Evolutionary conservation across 2,329 filamentous ascomycete species (phyloP).

Genomic region (Aspergillus aculeatus): DNA sequence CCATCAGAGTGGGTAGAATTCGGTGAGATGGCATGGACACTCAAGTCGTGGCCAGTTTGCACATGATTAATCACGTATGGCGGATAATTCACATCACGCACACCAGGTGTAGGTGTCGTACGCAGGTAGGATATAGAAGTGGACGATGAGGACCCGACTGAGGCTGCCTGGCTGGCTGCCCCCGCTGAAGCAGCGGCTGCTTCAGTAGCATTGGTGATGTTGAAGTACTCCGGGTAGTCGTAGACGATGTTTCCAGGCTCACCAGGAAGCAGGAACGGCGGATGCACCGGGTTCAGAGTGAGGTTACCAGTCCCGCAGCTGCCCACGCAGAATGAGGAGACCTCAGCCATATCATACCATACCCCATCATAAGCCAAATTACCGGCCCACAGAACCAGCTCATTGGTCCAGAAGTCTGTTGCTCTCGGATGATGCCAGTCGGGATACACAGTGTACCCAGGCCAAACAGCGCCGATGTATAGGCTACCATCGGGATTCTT

Average conservation of each 20-base stretch:
- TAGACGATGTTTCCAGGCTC: conserved; percentile 61
- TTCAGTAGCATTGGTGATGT: conserved; percentile 66
- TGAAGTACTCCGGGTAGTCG: conserved; percentile 68
- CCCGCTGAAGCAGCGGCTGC: conserved; percentile 59
- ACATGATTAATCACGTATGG: conserved; percentile 75
- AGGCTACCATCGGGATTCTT: conserved; percentile 55
- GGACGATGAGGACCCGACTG: conserved; percentile 27
- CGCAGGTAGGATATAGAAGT: conserved; percentile 52
- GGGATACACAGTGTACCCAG: conserved; percentile 60
- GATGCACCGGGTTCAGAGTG: conserved; percentile 66
- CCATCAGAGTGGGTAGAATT: conserved; percentile 77
- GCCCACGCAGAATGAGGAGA: conserved; percentile 66
- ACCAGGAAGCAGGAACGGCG: conserved; percentile 64
- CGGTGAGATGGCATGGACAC: conserved; percentile 69
- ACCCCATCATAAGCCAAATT: conserved; percentile 54
- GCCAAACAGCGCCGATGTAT: conserved; percentile 58
- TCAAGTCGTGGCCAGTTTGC: conserved; percentile 63
- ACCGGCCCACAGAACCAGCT: conserved; percentile 53
- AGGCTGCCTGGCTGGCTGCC: conserved; percentile 52
- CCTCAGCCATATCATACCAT: conserved; percentile 65
- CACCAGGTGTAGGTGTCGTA: conserved; percentile 61
- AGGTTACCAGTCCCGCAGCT: conserved; percentile 67
- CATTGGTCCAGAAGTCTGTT: conserved; percentile 59
- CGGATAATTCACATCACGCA: conserved; percentile 68
- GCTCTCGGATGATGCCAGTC: conserved; percentile 62